Base-by-base conservation (phyloP, 2,329 filamentous ascomycete genomes). In the Magnaporthiopsis poae region DNA sequence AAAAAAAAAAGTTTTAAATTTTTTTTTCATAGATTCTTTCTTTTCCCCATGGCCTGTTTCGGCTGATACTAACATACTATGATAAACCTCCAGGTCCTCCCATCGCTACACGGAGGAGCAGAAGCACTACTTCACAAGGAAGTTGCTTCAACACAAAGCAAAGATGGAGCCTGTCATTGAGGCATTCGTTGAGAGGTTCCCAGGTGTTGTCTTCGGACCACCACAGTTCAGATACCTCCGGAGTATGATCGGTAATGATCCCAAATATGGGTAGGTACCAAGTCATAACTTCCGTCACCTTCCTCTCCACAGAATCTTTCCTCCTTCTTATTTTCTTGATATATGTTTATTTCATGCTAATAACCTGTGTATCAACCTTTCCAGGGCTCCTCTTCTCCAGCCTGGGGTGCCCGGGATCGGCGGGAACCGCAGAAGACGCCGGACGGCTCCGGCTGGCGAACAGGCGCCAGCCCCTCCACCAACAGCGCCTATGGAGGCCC, bases 21-120 rank as follows among this genome's bases (percentile, higher is more conserved):
- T 13, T 7, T 25, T 60, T 12, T 11, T 15, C 36, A 39, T 39
- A 1, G 3, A 5, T 15, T 39, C 36, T 15, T 39, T 13, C 12
- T 39, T 39, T 12, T 39, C 2, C 36, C 12, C 3, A 13, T 39
- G 1, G 3, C 27, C 11, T n/a, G 5, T 9, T 5, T 52, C n/a
- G 2, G 4, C 12, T n/a, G 3, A 9, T 52, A 56, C 21, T n/a
- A 56, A 56, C 60, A 61, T 31, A 15, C 2, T 9, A 15, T 18
- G 35, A 13, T 31, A 8, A 3, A 29, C 8, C 18, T 61, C 60
- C 18, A 29, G 60, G 25, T 3, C 29, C 31, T 11, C 27, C 3
- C 61, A 62, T 29, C 61, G 61, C 21, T 62, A 62, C 31, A 33
- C 27, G 1, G 61, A 62, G 33, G 61, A 62, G 31, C 61, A 62